These are phyloP conservation scores for Terfezia claveryi DNA, from an alignment of 495 filamentous ascomycete genomes.

Conservation along the genomic window DNA sequence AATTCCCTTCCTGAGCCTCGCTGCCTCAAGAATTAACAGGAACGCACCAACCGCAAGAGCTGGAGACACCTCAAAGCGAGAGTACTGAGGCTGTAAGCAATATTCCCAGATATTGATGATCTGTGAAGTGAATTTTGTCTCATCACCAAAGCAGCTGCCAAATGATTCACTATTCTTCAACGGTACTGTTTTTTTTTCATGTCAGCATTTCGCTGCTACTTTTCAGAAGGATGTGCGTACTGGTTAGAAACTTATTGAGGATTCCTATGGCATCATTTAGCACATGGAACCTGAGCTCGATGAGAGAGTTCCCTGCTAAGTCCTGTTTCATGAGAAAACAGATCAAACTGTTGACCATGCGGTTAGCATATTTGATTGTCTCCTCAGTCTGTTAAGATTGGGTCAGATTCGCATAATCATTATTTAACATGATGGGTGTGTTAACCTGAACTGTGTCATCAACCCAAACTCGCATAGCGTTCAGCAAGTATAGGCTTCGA, in stretches of 20 bases:
- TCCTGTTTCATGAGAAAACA: conserved; percentile 8
- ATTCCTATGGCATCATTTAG: neutral
- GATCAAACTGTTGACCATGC: conserved; percentile 14
- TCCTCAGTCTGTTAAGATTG: conserved; percentile 4
- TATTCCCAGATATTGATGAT: neutral
- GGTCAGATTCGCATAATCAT: too few relatives aligned
- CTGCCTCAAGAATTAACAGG: conserved; percentile 32
- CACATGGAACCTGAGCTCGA: neutral
- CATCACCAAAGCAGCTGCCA: neutral
- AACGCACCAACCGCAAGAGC: conserved; percentile 26
- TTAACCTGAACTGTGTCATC: too few relatives aligned
- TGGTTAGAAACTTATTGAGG: neutral
- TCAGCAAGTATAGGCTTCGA: conserved; percentile 50
- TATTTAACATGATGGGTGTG: too few relatives aligned
- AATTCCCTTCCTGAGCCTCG: conserved; percentile 28
- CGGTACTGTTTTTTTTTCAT: too few relatives aligned
- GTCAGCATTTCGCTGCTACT: too few relatives aligned
- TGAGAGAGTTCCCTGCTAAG: neutral
- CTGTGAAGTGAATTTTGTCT: neutral
- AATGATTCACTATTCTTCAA: too few relatives aligned
- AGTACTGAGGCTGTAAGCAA: conserved; percentile 6
- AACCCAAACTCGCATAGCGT: conserved; percentile 26
- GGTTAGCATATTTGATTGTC: conserved; percentile 10
- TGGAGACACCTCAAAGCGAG: conserved; percentile 14
- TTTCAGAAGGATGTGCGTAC: neutral